Percentiles rank a stretch among this genome's conserved stretches.
Evolutionary conservation across 2,329 filamentous ascomycete genomes (phyloP).

Genomic region (Ceratocystis lukuohia): DNA sequence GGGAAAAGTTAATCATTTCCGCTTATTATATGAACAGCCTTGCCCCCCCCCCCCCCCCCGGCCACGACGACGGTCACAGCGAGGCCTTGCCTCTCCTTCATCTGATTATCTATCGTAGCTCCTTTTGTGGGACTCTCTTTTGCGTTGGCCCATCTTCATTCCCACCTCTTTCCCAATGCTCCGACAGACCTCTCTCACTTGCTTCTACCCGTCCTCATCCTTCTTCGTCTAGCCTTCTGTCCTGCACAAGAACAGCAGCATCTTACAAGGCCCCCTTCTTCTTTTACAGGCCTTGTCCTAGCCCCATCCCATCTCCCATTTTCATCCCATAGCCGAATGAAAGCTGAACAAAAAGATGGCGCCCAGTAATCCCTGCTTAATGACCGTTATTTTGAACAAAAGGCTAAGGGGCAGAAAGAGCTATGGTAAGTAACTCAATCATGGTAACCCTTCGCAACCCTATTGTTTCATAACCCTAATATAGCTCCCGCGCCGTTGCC

Average conservation of each 20-base stretch:
- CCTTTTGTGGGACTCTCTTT: neutral
- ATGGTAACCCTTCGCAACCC: neutral
- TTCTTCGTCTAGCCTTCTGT: neutral
- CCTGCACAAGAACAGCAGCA: neutral
- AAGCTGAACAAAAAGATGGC: slow-evolving; percentile 4
- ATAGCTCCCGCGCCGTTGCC: neutral
- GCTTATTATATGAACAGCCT: neutral
- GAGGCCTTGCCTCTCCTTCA: slow-evolving; percentile 5
- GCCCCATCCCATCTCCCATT: neutral
- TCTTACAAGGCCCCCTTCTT: too few relatives aligned
- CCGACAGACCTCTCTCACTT: neutral
- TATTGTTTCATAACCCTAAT: neutral
- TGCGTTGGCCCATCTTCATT: neutral
- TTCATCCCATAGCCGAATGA: neutral
- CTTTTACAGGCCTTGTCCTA: neutral
- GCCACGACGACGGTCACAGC: too few relatives aligned
- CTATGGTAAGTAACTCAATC: neutral
- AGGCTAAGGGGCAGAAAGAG: neutral
- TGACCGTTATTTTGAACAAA: neutral
- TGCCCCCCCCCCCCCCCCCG: neutral
- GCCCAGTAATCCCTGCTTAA: neutral
- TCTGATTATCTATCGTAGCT: slow-evolving; percentile 2
- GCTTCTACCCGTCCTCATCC: neutral
- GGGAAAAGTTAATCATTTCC: neutral
- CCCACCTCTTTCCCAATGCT: neutral